Evolutionary conservation across 805 yeast genomes (phyloP).

Genomic region (Ogataea wickerhamii): DNA sequence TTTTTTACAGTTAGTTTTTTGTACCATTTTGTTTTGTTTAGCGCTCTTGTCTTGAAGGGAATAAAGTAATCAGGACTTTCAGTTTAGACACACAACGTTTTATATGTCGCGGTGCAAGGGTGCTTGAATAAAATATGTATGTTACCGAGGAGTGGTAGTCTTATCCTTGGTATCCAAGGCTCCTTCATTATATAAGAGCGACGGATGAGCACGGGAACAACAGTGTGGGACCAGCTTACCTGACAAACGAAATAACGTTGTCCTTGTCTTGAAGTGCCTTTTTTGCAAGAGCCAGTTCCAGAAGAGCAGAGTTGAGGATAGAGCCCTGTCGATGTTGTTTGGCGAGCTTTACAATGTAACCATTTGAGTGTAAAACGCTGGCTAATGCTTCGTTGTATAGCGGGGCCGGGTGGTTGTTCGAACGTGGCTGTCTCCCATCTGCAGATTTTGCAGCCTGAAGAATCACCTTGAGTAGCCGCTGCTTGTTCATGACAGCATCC

Average conservation of each 20-base stretch:
- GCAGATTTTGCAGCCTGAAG: constrained; percentile 4
- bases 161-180: too few species aligned
- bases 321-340: constrained; percentile 1
- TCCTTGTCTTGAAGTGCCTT: neutral
- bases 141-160: too few species aligned
- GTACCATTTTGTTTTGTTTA: constrained; percentile 2
- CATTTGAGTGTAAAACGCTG: constrained; percentile 7
- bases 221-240: neutral
- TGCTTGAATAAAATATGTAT: too few species aligned
- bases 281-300: constrained; percentile 11
- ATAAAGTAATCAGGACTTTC: too few species aligned
- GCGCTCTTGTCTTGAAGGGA: too few species aligned
- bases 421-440: neutral
- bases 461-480: constrained; percentile 14
- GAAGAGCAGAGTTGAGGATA: constrained; percentile 5
- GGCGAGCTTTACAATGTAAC: constrained; percentile 10
- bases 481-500: constrained; percentile 12
- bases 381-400: neutral
- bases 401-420: constrained; percentile 4
- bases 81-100: too few species aligned
- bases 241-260: constrained; percentile 2
- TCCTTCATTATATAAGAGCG: too few species aligned
- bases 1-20: neutral
- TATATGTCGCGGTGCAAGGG: too few species aligned
- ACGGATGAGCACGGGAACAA: too few species aligned